phyloP scores from a whole-genome alignment of 2,329 filamentous ascomycete species.

The Penicillium sp. region DNA sequence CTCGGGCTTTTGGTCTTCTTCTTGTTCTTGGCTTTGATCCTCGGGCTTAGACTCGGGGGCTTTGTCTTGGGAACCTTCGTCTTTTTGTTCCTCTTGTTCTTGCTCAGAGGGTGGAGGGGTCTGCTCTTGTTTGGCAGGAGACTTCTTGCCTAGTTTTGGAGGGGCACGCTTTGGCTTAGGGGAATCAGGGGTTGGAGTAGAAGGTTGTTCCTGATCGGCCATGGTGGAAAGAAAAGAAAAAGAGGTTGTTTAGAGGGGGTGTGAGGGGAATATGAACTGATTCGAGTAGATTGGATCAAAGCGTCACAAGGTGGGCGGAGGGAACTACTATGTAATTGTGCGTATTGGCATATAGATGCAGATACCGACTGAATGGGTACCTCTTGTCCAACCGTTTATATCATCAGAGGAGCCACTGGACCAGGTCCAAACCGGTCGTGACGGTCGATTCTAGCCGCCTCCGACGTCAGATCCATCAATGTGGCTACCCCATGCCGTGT shows the following conservation, averaged over 20 bases:
- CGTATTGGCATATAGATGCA: conserved; percentile 20
- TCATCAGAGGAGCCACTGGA: conserved; percentile 12
- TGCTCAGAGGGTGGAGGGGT: conserved; percentile 27
- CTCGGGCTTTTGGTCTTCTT: conserved; percentile 48
- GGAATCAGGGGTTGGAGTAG: conserved; percentile 22
- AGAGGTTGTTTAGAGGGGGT: conserved; percentile 8
- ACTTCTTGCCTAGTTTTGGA: conserved; percentile 35
- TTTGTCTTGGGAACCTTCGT: conserved; percentile 16
- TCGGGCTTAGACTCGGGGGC: conserved; percentile 11
- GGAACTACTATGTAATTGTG: conserved; percentile 14
- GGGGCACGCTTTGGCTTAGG: conserved; percentile 29
- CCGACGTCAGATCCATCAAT: conserved; percentile 29
- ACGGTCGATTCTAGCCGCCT: conserved; percentile 17
- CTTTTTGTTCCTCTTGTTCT: conserved; percentile 18
- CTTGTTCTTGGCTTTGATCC: conserved; percentile 38
- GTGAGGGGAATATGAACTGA: conserved; percentile 27
- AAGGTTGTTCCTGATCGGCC: conserved; percentile 30
- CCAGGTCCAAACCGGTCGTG: conserved; percentile 16
- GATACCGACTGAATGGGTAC: neutral
- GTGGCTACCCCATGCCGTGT: neutral
- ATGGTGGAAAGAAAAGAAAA: conserved; percentile 29
- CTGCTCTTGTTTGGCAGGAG: conserved; percentile 28
- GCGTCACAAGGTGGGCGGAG: conserved; percentile 16
- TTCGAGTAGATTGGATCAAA: conserved; percentile 20
- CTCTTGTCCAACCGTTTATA: conserved; percentile 20